Base-by-base conservation (phyloP, 2,329 filamentous ascomycete species). In the Elsinoe arachidis region DNA sequence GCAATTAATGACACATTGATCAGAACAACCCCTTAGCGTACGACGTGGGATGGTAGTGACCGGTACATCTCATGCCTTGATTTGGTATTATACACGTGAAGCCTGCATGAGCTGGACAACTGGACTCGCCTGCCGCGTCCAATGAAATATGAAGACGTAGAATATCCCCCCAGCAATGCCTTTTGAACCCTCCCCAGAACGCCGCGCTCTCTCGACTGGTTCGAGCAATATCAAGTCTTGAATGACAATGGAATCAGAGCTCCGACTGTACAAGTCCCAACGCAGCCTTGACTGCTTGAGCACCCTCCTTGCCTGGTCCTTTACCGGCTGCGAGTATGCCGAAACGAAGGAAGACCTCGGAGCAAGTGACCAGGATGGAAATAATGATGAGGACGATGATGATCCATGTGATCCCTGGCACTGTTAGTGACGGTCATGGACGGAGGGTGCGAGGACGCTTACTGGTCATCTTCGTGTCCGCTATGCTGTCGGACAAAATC, bases 341-440 rank as follows among this genome's bases (percentile, higher is more conserved):
- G 68, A 97, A 97, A 5, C 93, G 81, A 53, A 99, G 76, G 56
- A 87, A 83, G 7, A 97, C 92, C 73, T 99, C 93, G 2, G 87
- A 85, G 53, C 89, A 87, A 1, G 93, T 97, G 55, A 99, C 90
- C 55, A 90, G 77, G 66, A 99, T 97, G 68, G 87, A 92, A 63
- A 97, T 77, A 47, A 95, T 73, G 68, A 99, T 99, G 46, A 99
- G 81, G 46, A 96, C 80, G 66, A 99, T 99, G 71, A 97, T 87
- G 71, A 99, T 97, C 92, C 92, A 97, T 1, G 93, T 99, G 69
- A 96, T 95, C 63, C 81, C 75, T 77, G 47, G 53, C 17, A 21
- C 2, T 33, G 26, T 55, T n/a, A 51, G 26, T 12, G 9, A n/a
- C 14, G 14, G 23, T 30, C n/a, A 21, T 35, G 19, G 3, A 5